Evolutionary conservation across 352 stramenopile genomes (phyloP), one percentile per base, ranked within the genome.

Genomic region (Globisporangium emineosum): DNA sequence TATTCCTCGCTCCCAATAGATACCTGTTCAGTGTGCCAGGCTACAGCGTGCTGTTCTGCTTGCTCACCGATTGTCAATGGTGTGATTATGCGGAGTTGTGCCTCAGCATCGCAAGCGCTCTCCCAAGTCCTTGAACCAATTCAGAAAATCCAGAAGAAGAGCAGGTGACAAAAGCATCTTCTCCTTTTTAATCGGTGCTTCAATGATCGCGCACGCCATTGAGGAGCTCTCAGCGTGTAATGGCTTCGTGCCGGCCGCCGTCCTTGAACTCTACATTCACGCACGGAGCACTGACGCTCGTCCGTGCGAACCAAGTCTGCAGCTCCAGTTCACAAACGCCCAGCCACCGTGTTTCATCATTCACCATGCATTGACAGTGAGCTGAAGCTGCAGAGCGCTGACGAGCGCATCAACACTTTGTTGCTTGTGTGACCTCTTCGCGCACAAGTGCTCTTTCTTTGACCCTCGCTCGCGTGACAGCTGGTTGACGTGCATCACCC

Each of bases 401-500:
- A n/a, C n/a, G n/a, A n/a, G n/a, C n/a, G n/a, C n/a, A n/a, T n/a
- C n/a, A n/a, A 2, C 32, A 37, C 32, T 37, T 8, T 10, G 9
- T 37, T 13, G 32, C 32, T 12, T 27, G 17, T 51, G 43, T 51
- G 43, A 5, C 43, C n/a, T 13, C 27, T 51, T 51, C n/a, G 19
- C 19, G 4, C 19, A 29, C 2, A 12, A 15, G 7, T 51, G 43
- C 15, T n/a, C 12, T 12, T 51, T 51, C 23, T 51, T 12, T 29
- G 43, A 51, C 10, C 23, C 19, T 15, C 23, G n/a, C 43, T 51
- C n/a, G 8, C 13, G 43, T 51, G n/a, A 51, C 43, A 51, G 43
- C 43, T 51, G 43, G 43, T 51, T 51, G 43, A 51, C 43, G n/a
- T 51, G n/a, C 43, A 23, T 23, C 43, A 10, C 21, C 43, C n/a